Base-by-base conservation (phyloP, 2,329 filamentous ascomycete species). In the Colletotrichum paranaense region DNA sequence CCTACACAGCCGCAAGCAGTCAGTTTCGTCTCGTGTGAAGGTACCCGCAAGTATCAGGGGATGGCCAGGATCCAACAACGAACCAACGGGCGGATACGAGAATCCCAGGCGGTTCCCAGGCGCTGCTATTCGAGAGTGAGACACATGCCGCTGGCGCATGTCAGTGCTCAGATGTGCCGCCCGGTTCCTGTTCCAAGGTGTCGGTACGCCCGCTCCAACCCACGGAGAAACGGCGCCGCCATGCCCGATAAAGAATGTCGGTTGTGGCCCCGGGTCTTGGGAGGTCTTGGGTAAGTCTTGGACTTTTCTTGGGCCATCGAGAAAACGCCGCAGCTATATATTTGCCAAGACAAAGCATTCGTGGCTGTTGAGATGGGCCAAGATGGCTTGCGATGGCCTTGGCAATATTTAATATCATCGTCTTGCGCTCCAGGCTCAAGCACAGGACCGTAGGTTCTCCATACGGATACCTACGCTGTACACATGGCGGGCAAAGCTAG, bases 161-260 rank as follows among this genome's bases (percentile, higher is more conserved):
- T 22, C 22, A 30, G 62, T 32, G 52, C 35, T 32, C 16, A 38
- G 53, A 35, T 24, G 24, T 59, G 53, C 66, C 59, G 26, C 19
- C 49, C 14, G 30, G n/a, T 35, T 38, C n/a, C 46, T 63, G 59
- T 72, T 32, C 69, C 69, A 59, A 24, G 26, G 58, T 60, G 65
- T 35, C 53, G 70, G 70, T 63, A 64, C 42, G 59, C 32, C 70
- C 60, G 59, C 30, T 49, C 60, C 58, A 65, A 64, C 59, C 38
- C 38, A 38, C 32, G 14, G 30, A 56, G 35, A 60, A 55, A 56
- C 55, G 32, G 56, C 22, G 55, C 24, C 42, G 28, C 60, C 59
- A 60, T 28, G 32, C 66, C 38, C 12, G 32, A 30, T 64, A 7
- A 16, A 42, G 55, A 26, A 72, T 32, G 22, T 52, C 42, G 53